Percentiles rank a stretch among this genome's conserved stretches.
These are phyloP conservation scores for Austropuccinia psidii DNA, from an alignment of 1,284 basidiomycete genomes.

Conservation along the genomic window DNA sequence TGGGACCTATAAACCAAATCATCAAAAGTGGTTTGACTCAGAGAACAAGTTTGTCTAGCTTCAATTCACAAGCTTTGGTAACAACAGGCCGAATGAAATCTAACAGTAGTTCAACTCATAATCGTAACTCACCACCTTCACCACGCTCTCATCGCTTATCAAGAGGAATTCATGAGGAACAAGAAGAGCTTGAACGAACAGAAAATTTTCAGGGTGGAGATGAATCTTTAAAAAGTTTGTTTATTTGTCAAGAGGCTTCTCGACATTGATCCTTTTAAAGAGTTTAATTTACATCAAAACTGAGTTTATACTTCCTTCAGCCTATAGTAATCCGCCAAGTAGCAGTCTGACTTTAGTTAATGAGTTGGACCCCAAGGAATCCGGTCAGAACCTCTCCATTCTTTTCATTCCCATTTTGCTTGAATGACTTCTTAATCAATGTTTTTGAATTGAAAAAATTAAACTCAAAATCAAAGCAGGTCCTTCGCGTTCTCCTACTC, in stretches of 20 bases:
- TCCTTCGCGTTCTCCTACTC: conserved; percentile 24
- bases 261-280: no score
- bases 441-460: neutral
- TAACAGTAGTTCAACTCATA: neutral
- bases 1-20: neutral
- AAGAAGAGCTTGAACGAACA: conserved; percentile 22
- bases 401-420: neutral
- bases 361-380: neutral
- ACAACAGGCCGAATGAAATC: conserved; percentile 5
- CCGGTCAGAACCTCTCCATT: neutral
- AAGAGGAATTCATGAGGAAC: conserved; percentile 31
- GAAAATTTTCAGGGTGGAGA: no score
- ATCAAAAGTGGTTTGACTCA: neutral
- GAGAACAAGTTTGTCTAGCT: neutral
- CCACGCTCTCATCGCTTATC: neutral
- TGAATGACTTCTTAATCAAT: neutral
- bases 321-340: no score
- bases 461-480: neutral
- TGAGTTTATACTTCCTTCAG: no score
- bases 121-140: conserved; percentile 1
- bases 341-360: no score
- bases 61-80: neutral
- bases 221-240: no score
- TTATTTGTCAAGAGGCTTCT: no score
- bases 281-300: no score